Base-by-base conservation (phyloP, 2,329 filamentous ascomycete species). In the Fusarium humuli region DNA sequence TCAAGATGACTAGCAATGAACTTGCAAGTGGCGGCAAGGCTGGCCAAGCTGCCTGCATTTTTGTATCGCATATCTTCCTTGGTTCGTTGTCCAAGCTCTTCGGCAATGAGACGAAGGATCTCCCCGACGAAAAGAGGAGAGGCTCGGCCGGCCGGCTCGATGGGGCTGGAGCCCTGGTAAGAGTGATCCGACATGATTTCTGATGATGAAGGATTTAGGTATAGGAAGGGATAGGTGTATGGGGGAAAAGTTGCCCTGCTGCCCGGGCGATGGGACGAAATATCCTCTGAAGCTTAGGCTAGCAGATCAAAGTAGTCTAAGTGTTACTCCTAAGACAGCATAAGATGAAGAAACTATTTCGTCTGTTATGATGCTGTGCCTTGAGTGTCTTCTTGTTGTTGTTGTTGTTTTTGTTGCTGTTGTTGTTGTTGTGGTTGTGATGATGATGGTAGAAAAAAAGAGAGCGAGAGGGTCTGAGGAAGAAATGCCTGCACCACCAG, bases 391-490 rank as follows among this genome's bases (percentile, higher is more conserved):
- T 40, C 16, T 12, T 54, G 23, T 29, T 50, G 7, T 13, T 32
- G 30, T 13, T 37, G 34, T 3, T 6, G 18, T 1, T 37, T 16
- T 2, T 18, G 32, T 9, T 37, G 34, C 3, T 5, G 32, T 11
- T 22, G 22, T 22, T 22, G 22, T 22, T 23, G 23, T 23, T 23
- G 23, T 23, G 9, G 18, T 37, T 18, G 18, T 53, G 54, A 29
- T 66, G 61, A 37, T 37, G 34, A 37, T n/a, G 32, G 37, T 16
- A 32, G 42, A 55, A 49, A 55, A 37, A 23, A 22, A 55, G 32
- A 32, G 37, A 29, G 54, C 32, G 45, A 25, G 23, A 44, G 34
- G 30, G 45, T 29, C n/a, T 27, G 45, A 34, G 61, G 8, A n/a
- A 40, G 29, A 61, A 47, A 66, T 53, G 23, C 23, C 23, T 23